Percentiles rank a stretch among this genome's conserved stretches.
Evolutionary conservation across 129 eudicot genomes (phyloP).

Genomic region (Deinandra increscens): DNA sequence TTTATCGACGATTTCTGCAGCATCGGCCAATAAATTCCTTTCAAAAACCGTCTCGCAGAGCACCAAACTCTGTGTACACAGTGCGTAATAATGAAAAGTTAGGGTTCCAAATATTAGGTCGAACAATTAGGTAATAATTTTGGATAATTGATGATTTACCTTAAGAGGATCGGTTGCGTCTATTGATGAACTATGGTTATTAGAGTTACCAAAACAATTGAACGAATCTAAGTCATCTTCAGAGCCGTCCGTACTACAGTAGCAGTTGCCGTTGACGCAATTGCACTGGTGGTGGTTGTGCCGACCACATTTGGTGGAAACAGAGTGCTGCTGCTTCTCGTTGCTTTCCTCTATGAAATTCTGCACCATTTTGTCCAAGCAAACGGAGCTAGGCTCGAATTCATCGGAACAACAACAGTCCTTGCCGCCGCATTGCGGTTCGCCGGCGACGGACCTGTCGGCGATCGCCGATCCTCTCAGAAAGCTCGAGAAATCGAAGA

Average conservation of each 20-base stretch:
- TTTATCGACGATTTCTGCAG: constrained; percentile 54
- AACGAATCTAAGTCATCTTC: constrained; percentile 54
- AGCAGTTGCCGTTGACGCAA: constrained; percentile 47
- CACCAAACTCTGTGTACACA: constrained; percentile 55
- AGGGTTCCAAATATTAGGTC: neutral
- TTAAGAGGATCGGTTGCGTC: constrained; percentile 54
- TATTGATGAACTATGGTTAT: constrained; percentile 25
- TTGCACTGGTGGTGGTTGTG: constrained; percentile 39
- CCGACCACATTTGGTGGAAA: constrained; percentile 34
- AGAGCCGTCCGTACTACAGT: constrained; percentile 35
- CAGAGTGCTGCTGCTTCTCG: constrained; percentile 48
- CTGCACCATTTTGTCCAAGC: constrained; percentile 76
- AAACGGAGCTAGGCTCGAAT: constrained; percentile 78
- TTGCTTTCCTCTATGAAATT: constrained; percentile 72
- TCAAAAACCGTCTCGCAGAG: constrained; percentile 52
- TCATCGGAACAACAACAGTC: constrained; percentile 43
- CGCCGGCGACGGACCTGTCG: constrained; percentile 33
- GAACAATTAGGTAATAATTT: neutral
- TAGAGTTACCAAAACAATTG: constrained; percentile 48
- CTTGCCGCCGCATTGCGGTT: constrained; percentile 23
- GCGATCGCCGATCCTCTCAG: constrained; percentile 41
- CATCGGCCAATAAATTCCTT: constrained; percentile 65
- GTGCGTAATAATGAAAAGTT: neutral
- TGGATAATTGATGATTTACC: constrained; percentile 32
- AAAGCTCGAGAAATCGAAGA: constrained; percentile 58